Conservation (phyloP, 73 alveolate genomes). For the Halteria grandinella region DNA sequence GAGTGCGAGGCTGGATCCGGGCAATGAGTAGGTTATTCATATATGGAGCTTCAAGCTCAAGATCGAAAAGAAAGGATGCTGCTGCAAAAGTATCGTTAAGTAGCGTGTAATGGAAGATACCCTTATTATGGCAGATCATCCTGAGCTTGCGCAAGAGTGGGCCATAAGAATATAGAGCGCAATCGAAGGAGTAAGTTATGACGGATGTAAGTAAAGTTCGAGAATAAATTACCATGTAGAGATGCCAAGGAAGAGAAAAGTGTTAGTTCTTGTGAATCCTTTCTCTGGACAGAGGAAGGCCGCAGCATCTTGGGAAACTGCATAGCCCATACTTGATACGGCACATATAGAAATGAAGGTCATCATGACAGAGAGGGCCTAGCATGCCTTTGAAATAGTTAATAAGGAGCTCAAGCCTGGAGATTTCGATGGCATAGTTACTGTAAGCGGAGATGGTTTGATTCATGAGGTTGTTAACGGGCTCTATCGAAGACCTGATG, state of each 20-base stretch:
- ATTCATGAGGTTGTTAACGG: conserved; percentile 94
- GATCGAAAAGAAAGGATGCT: conserved; percentile 6
- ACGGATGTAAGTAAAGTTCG: neutral
- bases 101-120: neutral
- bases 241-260: conserved; percentile 75
- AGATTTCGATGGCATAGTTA: conserved; percentile 84
- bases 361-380: conserved; percentile 74
- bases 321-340: conserved; percentile 70
- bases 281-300: conserved; percentile 88
- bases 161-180: conserved; percentile 25
- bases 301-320: conserved; percentile 81
- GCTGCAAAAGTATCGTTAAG: neutral
- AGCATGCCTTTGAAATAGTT: conserved; percentile 85
- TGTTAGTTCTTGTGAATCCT: conserved; percentile 84
- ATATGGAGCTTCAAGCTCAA: conserved; percentile 21
- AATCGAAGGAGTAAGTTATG: neutral
- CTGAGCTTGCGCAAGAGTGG: neutral
- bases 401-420: conserved; percentile 63
- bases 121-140: neutral
- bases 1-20: conserved; percentile 16
- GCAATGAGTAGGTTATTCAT: conserved; percentile 3
- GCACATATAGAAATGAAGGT: conserved; percentile 72
- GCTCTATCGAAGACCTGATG: conserved; percentile 79
- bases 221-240: neutral
- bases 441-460: conserved; percentile 94